Evolutionary conservation across 441 rosid species (phyloP), one percentile per base, ranked within the genome.

Genomic region (Omphalea diandra): DNA sequence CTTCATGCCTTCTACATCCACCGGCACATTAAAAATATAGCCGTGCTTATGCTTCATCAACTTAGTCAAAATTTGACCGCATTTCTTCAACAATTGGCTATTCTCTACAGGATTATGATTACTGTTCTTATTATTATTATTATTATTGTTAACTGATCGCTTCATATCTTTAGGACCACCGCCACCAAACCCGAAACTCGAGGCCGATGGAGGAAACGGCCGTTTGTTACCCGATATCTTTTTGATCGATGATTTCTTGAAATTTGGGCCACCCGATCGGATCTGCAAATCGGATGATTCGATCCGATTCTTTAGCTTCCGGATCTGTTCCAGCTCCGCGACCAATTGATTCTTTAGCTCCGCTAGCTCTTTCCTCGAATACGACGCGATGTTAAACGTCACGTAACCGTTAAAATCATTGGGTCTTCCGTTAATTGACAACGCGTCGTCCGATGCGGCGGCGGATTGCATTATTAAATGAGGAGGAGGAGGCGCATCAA

Each of bases 1-100:
- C 67, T 87, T 83, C 75, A 88, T 4, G 1, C 86, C 83, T 14
- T 73, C 84, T 2, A 86, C 97, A 78, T 93, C 98, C 0, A 93
- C 98, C 2, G 98, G 97, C 1, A 72, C 60, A 72, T 87, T 85
- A 55, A 93, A 93, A 5, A 90, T 76, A 80, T 87, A 84, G 18
- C 93, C 91, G 56, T 64, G 75, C 67, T 93, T 89, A 65, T 81
- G 90, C 82, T 86, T 93, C 95, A 90, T 93, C 77, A 93, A 72
- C 75, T 88, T 90, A 49, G 65, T 71, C 84, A 93, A 81, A 70
- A 90, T 91, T 78, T 82, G 90, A 35, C 75, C 65, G 59, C 94
- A 88, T 26, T 67, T 77, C 77, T 77, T 88, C 87, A 87, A 36
- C 82, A 82, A 77, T 63, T 81, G 72, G 47, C 74, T 82, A 43